Base-by-base conservation (phyloP, 257 asterid genomes). In the Capsicum chinense region DNA sequence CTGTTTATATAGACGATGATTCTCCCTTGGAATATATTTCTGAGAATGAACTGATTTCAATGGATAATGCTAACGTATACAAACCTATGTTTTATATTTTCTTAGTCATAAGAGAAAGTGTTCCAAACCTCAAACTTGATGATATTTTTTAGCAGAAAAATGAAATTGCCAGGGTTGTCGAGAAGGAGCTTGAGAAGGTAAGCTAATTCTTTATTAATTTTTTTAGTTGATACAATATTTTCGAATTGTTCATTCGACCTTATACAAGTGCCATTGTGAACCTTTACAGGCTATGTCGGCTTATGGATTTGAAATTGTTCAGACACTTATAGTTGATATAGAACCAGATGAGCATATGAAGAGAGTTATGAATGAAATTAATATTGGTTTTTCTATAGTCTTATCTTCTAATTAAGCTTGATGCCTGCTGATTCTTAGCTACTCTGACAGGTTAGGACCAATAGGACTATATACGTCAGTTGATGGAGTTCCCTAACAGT, bases 341-440 rank as follows among this genome's bases (percentile, higher is more conserved):
- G 91, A 88, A 67, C 91, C 91, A 21, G 91, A 88, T n/a, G 88
- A 62, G 54, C 86, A 87, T 80, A 89, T 88, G 17, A 88, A 88
- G 86, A 88, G 88, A 85, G 88, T 88, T 33, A 86, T 88, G 91
- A 86, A 88, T 59, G 89, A 88, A 62, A 86, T 88, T 33, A 88
- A 88, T 79, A 88, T 89, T 12, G 88, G 90, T 84, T 76, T 80
- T 35, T 52, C 47, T 21, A 26, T 42, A 39, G 71, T 33, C 15
- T 26, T 42, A 21, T 42, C 47, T 83, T 35, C n/a, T 83, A 54
- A 12, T 71, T 44, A 71, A 0, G 58, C 79, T 37, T 9, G 16
- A 16, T 4, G 78, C 33, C 26, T 69, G 80, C 8, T 52, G 26
- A 11, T 52, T 76, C 81, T 76, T 63, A 52, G 26, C 60, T 76